phyloP scores from a whole-genome alignment of 2,329 filamentous ascomycete species.

The Myriosclerotinia scirpicola region DNA sequence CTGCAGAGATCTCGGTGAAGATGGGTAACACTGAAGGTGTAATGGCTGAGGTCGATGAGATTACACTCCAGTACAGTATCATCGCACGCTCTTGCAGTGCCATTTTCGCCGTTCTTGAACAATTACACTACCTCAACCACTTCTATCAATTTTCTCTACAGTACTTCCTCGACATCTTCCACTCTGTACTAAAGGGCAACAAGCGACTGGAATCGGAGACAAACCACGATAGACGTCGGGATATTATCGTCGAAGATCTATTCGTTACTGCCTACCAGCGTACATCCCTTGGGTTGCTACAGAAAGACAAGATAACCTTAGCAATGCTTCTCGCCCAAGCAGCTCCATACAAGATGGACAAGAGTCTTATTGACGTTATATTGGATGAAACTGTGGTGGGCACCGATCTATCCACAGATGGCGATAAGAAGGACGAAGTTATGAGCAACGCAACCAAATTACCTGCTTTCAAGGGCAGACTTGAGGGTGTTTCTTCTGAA shows the following conservation, averaged over 20 bases:
- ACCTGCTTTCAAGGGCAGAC: constrained; percentile 67
- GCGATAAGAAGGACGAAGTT: constrained; percentile 63
- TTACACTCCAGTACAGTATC: constrained; percentile 90
- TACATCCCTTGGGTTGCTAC: constrained; percentile 87
- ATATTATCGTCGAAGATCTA: constrained; percentile 86
- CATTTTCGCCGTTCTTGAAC: constrained; percentile 94
- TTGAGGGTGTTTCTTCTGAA: constrained; percentile 60
- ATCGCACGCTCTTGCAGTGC: constrained; percentile 95
- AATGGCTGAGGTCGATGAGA: constrained; percentile 96
- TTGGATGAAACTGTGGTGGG: constrained; percentile 76
- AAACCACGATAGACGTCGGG: constrained; percentile 76
- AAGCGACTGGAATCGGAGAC: constrained; percentile 68
- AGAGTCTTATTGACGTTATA: constrained; percentile 79
- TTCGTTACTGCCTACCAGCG: constrained; percentile 91
- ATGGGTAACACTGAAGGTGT: constrained; percentile 96
- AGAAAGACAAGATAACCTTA: constrained; percentile 91
- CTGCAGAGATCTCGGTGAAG: constrained; percentile 92
- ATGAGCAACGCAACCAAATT: constrained; percentile 69
- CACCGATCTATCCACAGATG: constrained; percentile 72
- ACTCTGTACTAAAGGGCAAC: constrained; percentile 81
- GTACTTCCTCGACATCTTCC: constrained; percentile 98
- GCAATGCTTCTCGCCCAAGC: constrained; percentile 95
- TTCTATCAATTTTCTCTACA: constrained; percentile 99
- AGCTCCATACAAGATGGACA: constrained; percentile 95
- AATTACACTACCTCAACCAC: constrained; percentile 96